Evolutionary conservation across 2,329 filamentous ascomycete genomes (phyloP).

Genomic region (Geosmithia morbida): DNA sequence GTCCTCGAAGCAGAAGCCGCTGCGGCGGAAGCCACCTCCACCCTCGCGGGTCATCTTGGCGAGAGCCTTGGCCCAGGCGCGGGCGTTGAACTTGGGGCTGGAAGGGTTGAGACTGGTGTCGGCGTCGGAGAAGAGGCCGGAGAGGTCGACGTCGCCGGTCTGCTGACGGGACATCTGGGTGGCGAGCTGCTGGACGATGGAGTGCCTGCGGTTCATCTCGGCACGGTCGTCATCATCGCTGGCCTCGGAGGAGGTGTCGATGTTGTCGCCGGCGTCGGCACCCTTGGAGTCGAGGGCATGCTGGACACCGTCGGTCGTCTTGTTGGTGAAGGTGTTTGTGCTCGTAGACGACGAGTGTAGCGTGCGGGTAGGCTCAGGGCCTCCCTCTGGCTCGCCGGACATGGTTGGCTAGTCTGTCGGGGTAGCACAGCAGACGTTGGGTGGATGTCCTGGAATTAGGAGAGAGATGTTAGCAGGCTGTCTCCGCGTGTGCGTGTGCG

Average conservation of each 20-base stretch:
- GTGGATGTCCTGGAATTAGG: background rate
- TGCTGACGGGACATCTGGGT: conserved; percentile 24
- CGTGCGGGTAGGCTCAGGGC: background rate
- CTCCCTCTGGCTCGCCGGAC: background rate
- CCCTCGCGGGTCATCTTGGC: conserved; percentile 34
- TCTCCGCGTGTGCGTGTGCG: background rate
- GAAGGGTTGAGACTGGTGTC: conserved; percentile 37
- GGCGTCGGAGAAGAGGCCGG: conserved; percentile 8
- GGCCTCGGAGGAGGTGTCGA: conserved; percentile 2
- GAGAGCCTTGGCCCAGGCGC: conserved; percentile 46
- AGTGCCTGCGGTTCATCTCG: conserved; percentile 29
- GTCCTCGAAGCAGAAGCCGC: conserved; percentile 45
- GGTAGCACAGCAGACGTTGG: background rate
- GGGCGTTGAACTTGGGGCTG: conserved; percentile 36
- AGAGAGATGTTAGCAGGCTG: background rate
- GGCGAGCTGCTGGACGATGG: conserved; percentile 34
- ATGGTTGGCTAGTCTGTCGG: background rate
- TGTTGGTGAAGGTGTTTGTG: background rate
- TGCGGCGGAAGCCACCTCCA: conserved; percentile 40
- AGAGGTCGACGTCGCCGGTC: background rate
- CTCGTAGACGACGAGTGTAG: background rate
- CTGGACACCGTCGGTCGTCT: background rate
- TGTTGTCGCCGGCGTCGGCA: background rate
- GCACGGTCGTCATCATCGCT: conserved; percentile 21
- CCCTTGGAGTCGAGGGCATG: background rate